phyloP scores from a whole-genome alignment of 768 basidiomycete species.

The Amyloporia xantha region DNA sequence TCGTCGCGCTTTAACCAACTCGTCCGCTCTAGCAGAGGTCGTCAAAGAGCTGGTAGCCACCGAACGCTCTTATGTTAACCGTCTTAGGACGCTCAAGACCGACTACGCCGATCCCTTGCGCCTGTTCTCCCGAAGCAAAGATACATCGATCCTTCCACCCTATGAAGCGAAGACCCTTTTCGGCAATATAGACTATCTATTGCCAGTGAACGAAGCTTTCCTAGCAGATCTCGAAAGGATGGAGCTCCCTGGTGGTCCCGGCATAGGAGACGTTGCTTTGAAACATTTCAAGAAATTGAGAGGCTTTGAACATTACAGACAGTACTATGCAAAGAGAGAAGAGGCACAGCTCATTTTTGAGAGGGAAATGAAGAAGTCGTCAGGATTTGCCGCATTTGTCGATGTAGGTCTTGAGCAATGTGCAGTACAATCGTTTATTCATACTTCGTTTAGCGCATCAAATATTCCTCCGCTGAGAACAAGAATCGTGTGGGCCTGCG shows the following conservation, averaged over 20 bases:
- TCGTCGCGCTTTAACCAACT: conserved; percentile 55
- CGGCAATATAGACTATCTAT: conserved; percentile 85
- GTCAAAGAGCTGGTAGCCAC: conserved; percentile 85
- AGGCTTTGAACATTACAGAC: conserved; percentile 88
- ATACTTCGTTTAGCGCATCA: conserved; percentile 54
- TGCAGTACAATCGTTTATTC: conserved; percentile 1
- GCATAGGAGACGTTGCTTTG: conserved; percentile 80
- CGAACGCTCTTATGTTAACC: conserved; percentile 82
- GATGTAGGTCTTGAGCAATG: conserved; percentile 50
- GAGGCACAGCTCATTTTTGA: conserved; percentile 88
- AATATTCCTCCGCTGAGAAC: conserved; percentile 71
- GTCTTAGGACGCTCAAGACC: conserved; percentile 74
- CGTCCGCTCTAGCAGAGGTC: conserved; percentile 61
- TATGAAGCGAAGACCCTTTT: conserved; percentile 94
- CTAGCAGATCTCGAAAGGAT: conserved; percentile 78
- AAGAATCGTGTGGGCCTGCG: conserved; percentile 82
- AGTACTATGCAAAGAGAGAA: conserved; percentile 89
- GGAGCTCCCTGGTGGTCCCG: conserved; percentile 53
- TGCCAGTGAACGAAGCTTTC: conserved; percentile 88
- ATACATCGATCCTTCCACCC: conserved; percentile 78
- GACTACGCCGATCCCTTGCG: conserved; percentile 92
- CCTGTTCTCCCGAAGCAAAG: conserved; percentile 75
- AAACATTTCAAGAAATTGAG: conserved; percentile 78
- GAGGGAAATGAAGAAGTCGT: conserved; percentile 71
- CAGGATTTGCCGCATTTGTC: conserved; percentile 78